Percentiles rank a stretch among this genome's conserved stretches.
Evolutionary conservation across 108 stramenopile genomes (phyloP).

Genomic region (Cyclostephanos invisitatus): DNA sequence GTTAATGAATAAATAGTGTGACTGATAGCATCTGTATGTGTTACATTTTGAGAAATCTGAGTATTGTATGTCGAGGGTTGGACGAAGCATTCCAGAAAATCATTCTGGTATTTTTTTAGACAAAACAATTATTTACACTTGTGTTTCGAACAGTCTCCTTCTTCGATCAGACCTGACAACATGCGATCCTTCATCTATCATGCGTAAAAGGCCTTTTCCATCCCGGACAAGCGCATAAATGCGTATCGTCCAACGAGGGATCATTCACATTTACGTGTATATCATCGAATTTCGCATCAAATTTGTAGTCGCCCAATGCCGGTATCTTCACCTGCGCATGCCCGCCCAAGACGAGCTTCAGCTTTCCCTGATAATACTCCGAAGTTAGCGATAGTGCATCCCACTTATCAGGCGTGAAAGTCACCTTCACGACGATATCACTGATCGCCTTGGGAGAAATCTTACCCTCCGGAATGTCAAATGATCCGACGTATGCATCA

Average conservation of each 20-base stretch:
- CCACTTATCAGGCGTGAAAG: constrained; percentile 72
- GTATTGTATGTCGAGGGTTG: too few relatives aligned
- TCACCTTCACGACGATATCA: constrained; percentile 76
- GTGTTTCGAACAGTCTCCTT: neutral
- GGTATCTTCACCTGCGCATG: constrained; percentile 49
- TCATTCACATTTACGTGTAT: constrained; percentile 67
- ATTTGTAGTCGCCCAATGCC: constrained; percentile 55
- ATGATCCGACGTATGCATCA: constrained; percentile 69
- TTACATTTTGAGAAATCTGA: too few relatives aligned
- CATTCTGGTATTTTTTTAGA: neutral
- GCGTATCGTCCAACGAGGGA: constrained; percentile 59
- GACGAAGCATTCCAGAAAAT: too few relatives aligned
- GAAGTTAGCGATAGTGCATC: constrained; percentile 66
- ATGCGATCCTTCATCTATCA: too few relatives aligned
- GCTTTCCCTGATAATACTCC: constrained; percentile 76
- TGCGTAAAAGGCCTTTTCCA: constrained; percentile 50
- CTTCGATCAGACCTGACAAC: too few relatives aligned
- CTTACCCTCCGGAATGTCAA: constrained; percentile 63
- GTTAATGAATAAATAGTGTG: neutral
- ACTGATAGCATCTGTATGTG: neutral
- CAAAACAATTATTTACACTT: neutral
- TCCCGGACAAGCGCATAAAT: constrained; percentile 74
- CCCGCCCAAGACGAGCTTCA: constrained; percentile 50
- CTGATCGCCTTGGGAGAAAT: constrained; percentile 71
- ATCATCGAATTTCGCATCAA: constrained; percentile 52